Base-by-base conservation (phyloP, 2,329 filamentous ascomycete species). In the Botryotinia narcissicola region DNA sequence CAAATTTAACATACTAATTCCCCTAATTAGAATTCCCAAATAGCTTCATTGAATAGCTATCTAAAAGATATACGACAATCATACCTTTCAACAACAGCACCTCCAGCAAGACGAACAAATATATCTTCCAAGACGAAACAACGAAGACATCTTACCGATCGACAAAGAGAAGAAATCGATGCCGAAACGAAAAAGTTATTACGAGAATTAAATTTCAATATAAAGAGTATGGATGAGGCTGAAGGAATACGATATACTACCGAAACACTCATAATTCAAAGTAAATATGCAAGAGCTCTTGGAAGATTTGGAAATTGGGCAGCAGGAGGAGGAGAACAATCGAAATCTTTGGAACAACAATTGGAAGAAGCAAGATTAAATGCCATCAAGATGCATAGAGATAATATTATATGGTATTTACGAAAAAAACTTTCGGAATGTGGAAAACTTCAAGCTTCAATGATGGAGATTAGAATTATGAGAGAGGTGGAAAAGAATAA, bases 401-500 rank as follows among this genome's bases (percentile, higher is more conserved):
- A 97, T 79, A 91, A 91, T 76, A 90, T 99, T 63, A 84, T 98
- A 18, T 95, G 92, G 91, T 95, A 92, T 78, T 81, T 99, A 79
- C 87, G 93, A 76, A 87, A 91, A 80, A 87, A 90, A 79, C 83
- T 98, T 75, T 92, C 96, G 83, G 87, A 89, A 76, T 94, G 92
- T 73, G 92, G 92, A 60, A 87, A 89, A 78, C 90, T 92, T 76
- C 95, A 98, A 84, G 90, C 93, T 78, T 88, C 88, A 69, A 98
- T 98, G 94, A 97, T 98, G 87, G 95, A 97, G 84, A 92, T 93
- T 79, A 85, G 96, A 78, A 85, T 98, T 77, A 90, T 90, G 80
- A 86, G 96, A 72, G 93, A 97, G 81, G 87, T 95, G 82, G 95
- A 98, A 84, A 96, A 93, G 88, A 95, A 91, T 80, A 93, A 93